Percentiles rank a stretch among this genome's conserved stretches.
Evolutionary conservation across 495 filamentous ascomycete species (phyloP).

Genomic region (Bacidia rubella): DNA sequence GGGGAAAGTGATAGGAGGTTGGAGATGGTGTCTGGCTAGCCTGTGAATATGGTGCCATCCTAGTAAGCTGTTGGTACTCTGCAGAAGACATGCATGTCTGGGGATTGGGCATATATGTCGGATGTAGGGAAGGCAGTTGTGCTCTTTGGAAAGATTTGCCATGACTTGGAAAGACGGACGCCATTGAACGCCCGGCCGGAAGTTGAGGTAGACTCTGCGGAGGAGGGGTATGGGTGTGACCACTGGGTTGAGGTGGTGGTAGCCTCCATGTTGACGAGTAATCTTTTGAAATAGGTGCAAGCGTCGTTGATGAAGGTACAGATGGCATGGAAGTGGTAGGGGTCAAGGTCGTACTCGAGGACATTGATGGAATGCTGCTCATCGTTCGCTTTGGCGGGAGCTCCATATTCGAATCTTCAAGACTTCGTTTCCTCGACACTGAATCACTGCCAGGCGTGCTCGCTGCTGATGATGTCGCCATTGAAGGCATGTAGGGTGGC

Average conservation of each 20-base stretch:
- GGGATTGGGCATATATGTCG: constrained; percentile 21
- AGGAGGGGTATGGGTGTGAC: neutral
- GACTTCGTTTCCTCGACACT: constrained; percentile 52
- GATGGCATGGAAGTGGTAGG: constrained; percentile 15
- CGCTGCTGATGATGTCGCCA: constrained; percentile 39
- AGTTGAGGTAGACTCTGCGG: constrained; percentile 17
- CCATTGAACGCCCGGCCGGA: constrained; percentile 41
- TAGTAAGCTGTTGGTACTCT: constrained; percentile 4
- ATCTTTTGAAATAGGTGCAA: constrained; percentile 17
- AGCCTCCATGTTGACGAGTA: constrained; percentile 9
- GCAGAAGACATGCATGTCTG: constrained; percentile 2
- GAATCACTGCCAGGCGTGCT: constrained; percentile 32
- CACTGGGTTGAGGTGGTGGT: constrained; percentile 1
- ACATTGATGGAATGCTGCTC: constrained; percentile 21
- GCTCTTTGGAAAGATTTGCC: constrained; percentile 32
- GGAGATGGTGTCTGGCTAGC: constrained; percentile 27
- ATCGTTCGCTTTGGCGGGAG: constrained; percentile 53
- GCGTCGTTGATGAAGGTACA: neutral
- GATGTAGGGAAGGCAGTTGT: constrained; percentile 42
- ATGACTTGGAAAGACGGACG: constrained; percentile 43
- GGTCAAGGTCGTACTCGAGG: constrained; percentile 23
- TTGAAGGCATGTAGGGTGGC: constrained; percentile 23
- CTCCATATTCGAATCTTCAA: constrained; percentile 49
- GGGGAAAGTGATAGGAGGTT: constrained; percentile 21
- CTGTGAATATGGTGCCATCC: constrained; percentile 16